Conservation (phyloP, 1,284 basidiomycete genomes). For the Exsudoporus floridanus region DNA sequence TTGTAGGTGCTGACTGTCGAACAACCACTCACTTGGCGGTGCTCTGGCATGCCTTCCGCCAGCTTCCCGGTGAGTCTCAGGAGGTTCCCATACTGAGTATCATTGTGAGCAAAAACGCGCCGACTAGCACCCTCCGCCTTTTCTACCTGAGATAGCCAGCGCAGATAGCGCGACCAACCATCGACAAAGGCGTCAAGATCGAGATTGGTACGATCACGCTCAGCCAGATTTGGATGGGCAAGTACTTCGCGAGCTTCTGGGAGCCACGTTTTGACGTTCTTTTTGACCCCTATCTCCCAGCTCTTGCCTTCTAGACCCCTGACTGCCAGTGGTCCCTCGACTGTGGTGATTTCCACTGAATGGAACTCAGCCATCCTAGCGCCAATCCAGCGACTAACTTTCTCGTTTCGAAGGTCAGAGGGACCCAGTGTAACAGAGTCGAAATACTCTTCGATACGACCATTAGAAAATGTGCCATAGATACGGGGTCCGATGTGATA, state of each 20-base stretch:
- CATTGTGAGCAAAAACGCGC: conserved; percentile 85
- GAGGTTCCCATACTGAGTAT: conserved; percentile 93
- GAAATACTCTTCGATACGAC: conserved; percentile 91
- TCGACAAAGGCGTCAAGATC: conserved; percentile 63
- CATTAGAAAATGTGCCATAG: conserved; percentile 92
- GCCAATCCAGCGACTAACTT: conserved; percentile 80
- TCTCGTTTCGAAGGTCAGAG: conserved; percentile 71
- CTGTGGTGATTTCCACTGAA: conserved; percentile 75
- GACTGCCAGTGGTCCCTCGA: conserved; percentile 48
- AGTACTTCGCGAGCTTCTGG: conserved; percentile 62
- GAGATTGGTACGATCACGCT: conserved; percentile 46
- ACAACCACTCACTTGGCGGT: conserved; percentile 57
- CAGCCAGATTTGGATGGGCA: conserved; percentile 48
- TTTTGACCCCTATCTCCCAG: conserved; percentile 58
- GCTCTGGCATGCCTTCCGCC: conserved; percentile 55
- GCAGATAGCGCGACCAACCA: conserved; percentile 68
- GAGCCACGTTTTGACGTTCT: conserved; percentile 67
- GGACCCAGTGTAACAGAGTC: conserved; percentile 79
- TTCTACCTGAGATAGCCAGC: conserved; percentile 66
- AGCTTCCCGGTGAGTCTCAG: conserved; percentile 60
- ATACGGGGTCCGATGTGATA: conserved; percentile 90
- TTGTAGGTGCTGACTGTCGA: neutral
- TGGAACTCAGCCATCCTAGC: conserved; percentile 92
- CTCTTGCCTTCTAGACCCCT: conserved; percentile 46
- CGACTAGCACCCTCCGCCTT: conserved; percentile 52